Base-by-base conservation (phyloP, 2,329 filamentous ascomycete genomes). In the Ilyonectria sp. region DNA sequence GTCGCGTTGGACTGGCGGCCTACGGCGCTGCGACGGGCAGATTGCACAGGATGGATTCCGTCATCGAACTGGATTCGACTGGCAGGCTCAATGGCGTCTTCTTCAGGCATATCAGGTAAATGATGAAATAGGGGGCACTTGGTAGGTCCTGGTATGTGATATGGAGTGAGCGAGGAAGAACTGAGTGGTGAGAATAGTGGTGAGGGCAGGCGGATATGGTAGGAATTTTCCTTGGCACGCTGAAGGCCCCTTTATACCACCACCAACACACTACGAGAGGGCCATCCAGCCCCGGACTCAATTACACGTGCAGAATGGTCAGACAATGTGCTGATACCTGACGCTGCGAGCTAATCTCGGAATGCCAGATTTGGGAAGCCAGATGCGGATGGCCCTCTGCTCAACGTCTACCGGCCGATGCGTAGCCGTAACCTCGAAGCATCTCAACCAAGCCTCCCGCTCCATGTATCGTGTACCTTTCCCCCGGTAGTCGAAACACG, bases 391-490 rank as follows among this genome's bases (percentile, higher is more conserved):
- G 15, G 40, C 7, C 15, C 19, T n/a, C 15, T 43, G 40, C 15
- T 7, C 13, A 15, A 19, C 21, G n/a, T 35, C 50, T 53, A 53
- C n/a, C 50, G 15, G 17, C 15, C 9, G 11, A n/a, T 19, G 29
- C n/a, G 50, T 53, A 53, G 10, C 13, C 31, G 50, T 21, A 35
- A 53, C 50, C 29, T 53, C 13, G n/a, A 31, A 19, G 10, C n/a
- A 53, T 21, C 31, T 35, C n/a, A 1, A 10, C n/a, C n/a, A 19
- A 35, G 50, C 37, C 13, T 13, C 21, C 10, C 6, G n/a, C 9
- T 3, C 9, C 7, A 53, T 11, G 50, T 53, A 53, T 53, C 50
- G 50, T 35, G 29, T 53, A 53, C 50, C 31, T 53, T 31, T 13
- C 11, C 13, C 3, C 1, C 50, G 50, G 50, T 53, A 53, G 29